Conservation (phyloP, 495 filamentous ascomycete genomes). For the Letharia lupina region DNA sequence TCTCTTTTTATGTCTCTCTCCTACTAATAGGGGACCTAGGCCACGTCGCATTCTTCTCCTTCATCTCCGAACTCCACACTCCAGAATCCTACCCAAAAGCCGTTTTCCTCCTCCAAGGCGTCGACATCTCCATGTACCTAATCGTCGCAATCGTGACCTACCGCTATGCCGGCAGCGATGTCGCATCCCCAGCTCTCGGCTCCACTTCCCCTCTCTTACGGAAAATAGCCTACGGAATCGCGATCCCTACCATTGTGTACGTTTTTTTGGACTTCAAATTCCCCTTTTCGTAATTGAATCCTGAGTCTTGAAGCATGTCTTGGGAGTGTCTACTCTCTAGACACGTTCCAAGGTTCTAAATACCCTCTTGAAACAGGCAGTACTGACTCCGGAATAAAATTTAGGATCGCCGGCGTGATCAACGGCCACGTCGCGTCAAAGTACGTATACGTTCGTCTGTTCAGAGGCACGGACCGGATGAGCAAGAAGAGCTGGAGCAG, state of each 20-base stretch:
- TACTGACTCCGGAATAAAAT: too few species aligned
- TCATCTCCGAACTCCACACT: slow-evolving; percentile 69
- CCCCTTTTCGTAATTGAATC: too few species aligned
- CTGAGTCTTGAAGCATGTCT: too few species aligned
- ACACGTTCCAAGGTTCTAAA: too few species aligned
- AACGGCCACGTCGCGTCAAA: slow-evolving; percentile 56
- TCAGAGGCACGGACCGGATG: slow-evolving; percentile 48
- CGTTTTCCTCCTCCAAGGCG: slow-evolving; percentile 53
- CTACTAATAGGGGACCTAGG: slow-evolving; percentile 33
- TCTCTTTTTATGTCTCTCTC: too few species aligned
- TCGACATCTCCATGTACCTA: slow-evolving; percentile 58
- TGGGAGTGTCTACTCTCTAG: too few species aligned
- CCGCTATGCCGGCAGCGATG: slow-evolving; percentile 59
- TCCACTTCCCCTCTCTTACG: slow-evolving; percentile 51
- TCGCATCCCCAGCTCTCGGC: slow-evolving; percentile 60
- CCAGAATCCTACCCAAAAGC: slow-evolving; percentile 60
- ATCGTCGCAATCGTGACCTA: slow-evolving; percentile 49
- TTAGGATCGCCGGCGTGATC: slow-evolving; percentile 50
- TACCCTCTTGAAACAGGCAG: too few species aligned
- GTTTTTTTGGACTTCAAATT: too few species aligned
- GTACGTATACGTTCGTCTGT: slow-evolving; percentile 58
- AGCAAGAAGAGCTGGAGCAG: slow-evolving; percentile 48
- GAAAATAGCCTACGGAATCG: slow-evolving; percentile 72
- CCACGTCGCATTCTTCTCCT: slow-evolving; percentile 65
- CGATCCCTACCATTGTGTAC: slow-evolving; percentile 55